Conservation (phyloP, 2,329 filamentous ascomycete species). For the Cladosporium sp. region DNA sequence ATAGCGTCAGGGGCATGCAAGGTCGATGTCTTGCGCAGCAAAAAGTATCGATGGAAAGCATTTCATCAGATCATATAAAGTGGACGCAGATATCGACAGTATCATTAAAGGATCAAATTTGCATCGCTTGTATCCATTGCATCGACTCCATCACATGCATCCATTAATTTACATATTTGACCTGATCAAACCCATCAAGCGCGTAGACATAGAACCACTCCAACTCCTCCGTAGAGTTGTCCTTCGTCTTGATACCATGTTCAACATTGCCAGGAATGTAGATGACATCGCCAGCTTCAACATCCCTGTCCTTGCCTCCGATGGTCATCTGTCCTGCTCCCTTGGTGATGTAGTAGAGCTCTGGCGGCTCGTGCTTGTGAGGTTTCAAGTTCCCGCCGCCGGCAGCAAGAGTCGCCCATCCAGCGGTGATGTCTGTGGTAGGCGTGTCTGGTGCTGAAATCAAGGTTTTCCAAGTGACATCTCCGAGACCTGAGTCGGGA, state of each 20-base stretch:
- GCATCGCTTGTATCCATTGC: too few species aligned
- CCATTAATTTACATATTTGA: neutral
- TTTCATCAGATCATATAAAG: too few species aligned
- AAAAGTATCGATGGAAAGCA: too few species aligned
- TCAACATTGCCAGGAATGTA: neutral
- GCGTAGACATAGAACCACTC: neutral
- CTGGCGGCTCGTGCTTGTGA: neutral
- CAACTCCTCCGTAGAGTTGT: neutral
- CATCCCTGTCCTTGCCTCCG: neutral
- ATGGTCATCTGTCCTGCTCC: neutral
- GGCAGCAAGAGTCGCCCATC: neutral
- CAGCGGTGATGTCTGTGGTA: neutral
- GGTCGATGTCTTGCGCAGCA: too few species aligned
- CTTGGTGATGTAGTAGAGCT: neutral
- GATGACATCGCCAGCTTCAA: neutral
- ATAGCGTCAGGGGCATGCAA: too few species aligned
- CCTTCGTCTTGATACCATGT: neutral
- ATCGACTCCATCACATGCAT: too few species aligned
- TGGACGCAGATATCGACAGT: too few species aligned
- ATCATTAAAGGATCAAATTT: too few species aligned
- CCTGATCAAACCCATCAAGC: neutral
- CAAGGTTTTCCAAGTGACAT: neutral
- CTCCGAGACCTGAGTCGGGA: neutral
- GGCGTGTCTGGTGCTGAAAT: neutral
- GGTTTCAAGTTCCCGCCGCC: neutral